A percentile compares a stretch with the other conserved stretches of the same genome.
phyloP scores from a whole-genome alignment of 1,139 yeast species.

The Saccharomycopsis hybrid region DNA sequence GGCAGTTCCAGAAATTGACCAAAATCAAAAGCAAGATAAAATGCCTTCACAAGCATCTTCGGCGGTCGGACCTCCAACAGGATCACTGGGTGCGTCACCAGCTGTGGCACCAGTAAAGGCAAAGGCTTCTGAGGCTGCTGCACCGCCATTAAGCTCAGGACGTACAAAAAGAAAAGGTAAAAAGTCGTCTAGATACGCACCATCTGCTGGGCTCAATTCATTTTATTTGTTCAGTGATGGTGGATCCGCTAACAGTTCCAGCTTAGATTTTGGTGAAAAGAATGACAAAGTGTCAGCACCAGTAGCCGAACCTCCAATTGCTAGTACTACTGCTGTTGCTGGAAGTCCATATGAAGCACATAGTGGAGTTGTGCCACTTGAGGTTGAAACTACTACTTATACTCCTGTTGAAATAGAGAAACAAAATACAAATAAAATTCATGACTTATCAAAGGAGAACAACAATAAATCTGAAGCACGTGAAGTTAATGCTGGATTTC shows the following conservation, averaged over 20 bases:
- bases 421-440: too few relatives aligned
- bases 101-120: too few relatives aligned
- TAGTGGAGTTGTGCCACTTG: too few relatives aligned
- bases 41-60: not conserved
- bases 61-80: not conserved
- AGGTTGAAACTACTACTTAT: not conserved
- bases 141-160: not conserved
- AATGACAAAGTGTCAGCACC: too few relatives aligned
- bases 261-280: too few relatives aligned
- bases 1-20: not conserved
- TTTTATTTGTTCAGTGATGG: too few relatives aligned
- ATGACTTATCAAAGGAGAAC: too few relatives aligned
- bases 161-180: not conserved
- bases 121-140: not conserved
- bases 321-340: not conserved
- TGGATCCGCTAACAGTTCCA: too few relatives aligned
- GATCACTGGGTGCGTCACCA: not conserved
- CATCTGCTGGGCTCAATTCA: not conserved
- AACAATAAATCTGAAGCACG: too few relatives aligned
- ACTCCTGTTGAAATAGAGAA: not conserved
- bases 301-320: not conserved
- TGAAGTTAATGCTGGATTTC: too few relatives aligned
- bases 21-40: not conserved
- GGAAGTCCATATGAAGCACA: too few relatives aligned
- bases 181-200: conserved; percentile 22